Base-by-base conservation (phyloP, 495 filamentous ascomycete species). In the Penicillium salamii region DNA sequence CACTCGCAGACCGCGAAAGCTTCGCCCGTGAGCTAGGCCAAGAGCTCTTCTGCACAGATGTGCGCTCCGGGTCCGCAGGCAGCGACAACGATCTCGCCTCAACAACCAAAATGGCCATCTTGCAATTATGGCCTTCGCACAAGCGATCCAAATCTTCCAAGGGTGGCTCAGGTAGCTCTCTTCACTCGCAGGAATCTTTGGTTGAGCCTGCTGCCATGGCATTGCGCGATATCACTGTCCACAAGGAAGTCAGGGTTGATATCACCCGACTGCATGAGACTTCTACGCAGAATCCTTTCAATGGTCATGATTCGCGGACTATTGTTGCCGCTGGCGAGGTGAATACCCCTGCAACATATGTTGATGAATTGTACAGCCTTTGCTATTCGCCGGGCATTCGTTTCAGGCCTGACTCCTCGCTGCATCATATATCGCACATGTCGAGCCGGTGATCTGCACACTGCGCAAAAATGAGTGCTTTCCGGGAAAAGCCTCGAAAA, bases 151-250 rank as follows among this genome's bases (percentile, higher is more conserved):
- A 44, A 1, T 24, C 46, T 7, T 38, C 21, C 9, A 29, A 29
- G 2, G 24, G 41, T 15, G 24, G 41, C 18, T 38, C 48, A 15
- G 54, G 39, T 11, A 15, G 49, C 5, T 69, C 69, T 0, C 63
- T 64, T 36, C 65, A 68, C 20, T 65, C 69, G 0, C 64, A 66
- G 46, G 71, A 70, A 31, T 65, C 60, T 0, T 50, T 68, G 19
- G 47, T 67, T 26, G 51, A 68, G 18, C 21, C 51, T 5, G 39
- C 32, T 6, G 45, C 55, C 2, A 54, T 50, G 1, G 59, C 65
- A 1, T 60, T 76, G 19, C 66, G 76, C 7, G 77, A 77, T 38
- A 84, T 82, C 54, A 71, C 79, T 50, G 76, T 80, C 20, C 76
- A 69, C 29, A 78, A 76, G 42, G 76, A 79, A 50, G 73, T 79